Evolutionary conservation across 768 basidiomycete species (phyloP), one percentile per base, ranked within the genome.

Genomic region (Nidularia sp.): DNA sequence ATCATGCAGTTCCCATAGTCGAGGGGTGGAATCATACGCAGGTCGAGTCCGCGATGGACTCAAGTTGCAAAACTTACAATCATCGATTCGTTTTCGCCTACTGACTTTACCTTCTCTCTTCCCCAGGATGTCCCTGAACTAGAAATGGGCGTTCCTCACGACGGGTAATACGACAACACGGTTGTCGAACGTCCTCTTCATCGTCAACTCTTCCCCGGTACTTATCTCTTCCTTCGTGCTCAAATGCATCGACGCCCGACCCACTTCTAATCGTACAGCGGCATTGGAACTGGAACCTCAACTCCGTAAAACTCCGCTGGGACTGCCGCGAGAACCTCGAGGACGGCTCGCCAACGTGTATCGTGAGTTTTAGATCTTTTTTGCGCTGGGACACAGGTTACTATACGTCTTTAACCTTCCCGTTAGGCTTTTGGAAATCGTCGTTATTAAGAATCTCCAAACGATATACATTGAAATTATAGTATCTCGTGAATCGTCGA

Each of bases 321-420:
- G 76, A 79, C 53, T 78, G 76, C 57, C 69, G 73, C 0, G 64
- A 65, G 2, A 68, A 63, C 0, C 64, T 77, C 2, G 74, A 76
- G 33, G 76, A 79, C 49, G 77, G 78, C 13, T 76, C 73, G 0
- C 73, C 74, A 0, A 68, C 76, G 70, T 78, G 75, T 59, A 70
- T 79, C 49, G 75, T 76, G 47, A 46, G 74, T 68, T 3, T 35
- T 25, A 45, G 44, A 18, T 34, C 44, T 29, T 34, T 18, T 5
- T n/a, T n/a, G n/a, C n/a, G n/a, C n/a, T n/a, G n/a, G n/a, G n/a
- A n/a, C n/a, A n/a, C n/a, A n/a, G n/a, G n/a, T n/a, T n/a, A n/a
- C n/a, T n/a, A n/a, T n/a, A n/a, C n/a, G n/a, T n/a, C n/a, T n/a
- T n/a, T n/a, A n/a, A n/a, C n/a, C n/a, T n/a, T n/a, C n/a, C n/a